Evolutionary conservation across 1,284 basidiomycete genomes (phyloP), one percentile per base, ranked within the genome.

Genomic region (Tetrapyrgos nigripes): DNA sequence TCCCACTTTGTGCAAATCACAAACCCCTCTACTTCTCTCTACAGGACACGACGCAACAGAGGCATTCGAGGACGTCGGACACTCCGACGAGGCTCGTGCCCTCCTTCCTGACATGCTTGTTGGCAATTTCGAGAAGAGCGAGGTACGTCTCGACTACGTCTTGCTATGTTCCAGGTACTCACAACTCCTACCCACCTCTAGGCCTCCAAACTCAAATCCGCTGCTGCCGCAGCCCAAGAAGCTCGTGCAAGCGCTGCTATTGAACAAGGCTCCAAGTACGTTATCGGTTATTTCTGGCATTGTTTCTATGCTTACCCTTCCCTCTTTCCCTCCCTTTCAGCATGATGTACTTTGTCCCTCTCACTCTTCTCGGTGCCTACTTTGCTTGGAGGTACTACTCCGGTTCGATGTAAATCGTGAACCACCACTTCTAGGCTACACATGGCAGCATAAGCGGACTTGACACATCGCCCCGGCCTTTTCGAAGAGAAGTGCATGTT

Each of bases 61-160:
- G 74, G 95, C 97, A 11, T 99, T 99, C 71, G 97, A 99, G 80
- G 97, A 99, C 75, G 96, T 99, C 50, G 97, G 97, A 46, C 97
- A 99, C 85, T 98, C 96, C 17, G 97, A 99, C 71, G 97, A 99
- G 77, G 97, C 97, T 17, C 89, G 97, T 60, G 89, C 83, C n/a
- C 85, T 97, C 63, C 84, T 99, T 58, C 84, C 86, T 61, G 85
- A 77, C 68, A 83, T 96, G 87, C 76, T 85, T 54, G 79, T 96
- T 52, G 94, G 94, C 52, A 85, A 91, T 9, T 92, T 96, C 64
- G 89, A 92, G 70, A 81, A 88, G 66, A 81, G 76, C 56, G 75
- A 79, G 50, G 92, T 93, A 76, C 70, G 88, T 82, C 14, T 26
- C 50, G 55, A 28, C 29, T 45, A 27, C 24, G 6, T 21, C 21